Evolutionary conservation across 495 filamentous ascomycete species (phyloP).

Genomic region (Venustampulla echinocandica): DNA sequence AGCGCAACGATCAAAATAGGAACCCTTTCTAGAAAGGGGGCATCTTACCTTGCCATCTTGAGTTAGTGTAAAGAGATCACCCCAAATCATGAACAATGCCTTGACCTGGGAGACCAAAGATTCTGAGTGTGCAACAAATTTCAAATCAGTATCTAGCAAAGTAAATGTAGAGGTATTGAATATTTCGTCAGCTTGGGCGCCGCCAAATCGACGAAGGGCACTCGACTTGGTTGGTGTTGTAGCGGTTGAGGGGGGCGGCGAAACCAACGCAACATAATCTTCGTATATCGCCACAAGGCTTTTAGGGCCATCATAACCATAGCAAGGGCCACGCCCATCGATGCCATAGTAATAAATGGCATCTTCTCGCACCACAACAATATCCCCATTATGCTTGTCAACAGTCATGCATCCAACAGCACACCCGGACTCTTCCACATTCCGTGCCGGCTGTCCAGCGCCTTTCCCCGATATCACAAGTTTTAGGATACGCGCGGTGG

Average conservation of each 20-base stretch:
- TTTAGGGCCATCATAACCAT: slow-evolving; percentile 85
- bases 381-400: slow-evolving; percentile 67
- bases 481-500: slow-evolving; percentile 80
- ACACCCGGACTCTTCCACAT: slow-evolving; percentile 82
- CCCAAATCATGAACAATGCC: slow-evolving; percentile 79
- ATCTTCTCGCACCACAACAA: slow-evolving; percentile 87
- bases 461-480: slow-evolving; percentile 77
- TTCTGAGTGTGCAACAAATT: slow-evolving; percentile 86
- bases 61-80: slow-evolving; percentile 77
- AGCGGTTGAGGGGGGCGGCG: slow-evolving; percentile 63
- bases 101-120: slow-evolving; percentile 69
- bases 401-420: slow-evolving; percentile 88
- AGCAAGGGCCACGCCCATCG: slow-evolving; percentile 76
- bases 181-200: slow-evolving; percentile 57
- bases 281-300: slow-evolving; percentile 70
- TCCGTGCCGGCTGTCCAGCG: slow-evolving; percentile 79
- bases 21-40: not conserved
- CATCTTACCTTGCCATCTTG: slow-evolving; percentile 72
- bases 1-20: slow-evolving; percentile 11
- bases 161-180: slow-evolving; percentile 82
- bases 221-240: slow-evolving; percentile 36
- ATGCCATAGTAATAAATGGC: slow-evolving; percentile 87
- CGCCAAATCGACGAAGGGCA: slow-evolving; percentile 52
- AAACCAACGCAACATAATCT: slow-evolving; percentile 82
- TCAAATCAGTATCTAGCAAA: slow-evolving; percentile 79